phyloP scores from a whole-genome alignment of 2,329 filamentous ascomycete species.

The Diaporthe velutina region DNA sequence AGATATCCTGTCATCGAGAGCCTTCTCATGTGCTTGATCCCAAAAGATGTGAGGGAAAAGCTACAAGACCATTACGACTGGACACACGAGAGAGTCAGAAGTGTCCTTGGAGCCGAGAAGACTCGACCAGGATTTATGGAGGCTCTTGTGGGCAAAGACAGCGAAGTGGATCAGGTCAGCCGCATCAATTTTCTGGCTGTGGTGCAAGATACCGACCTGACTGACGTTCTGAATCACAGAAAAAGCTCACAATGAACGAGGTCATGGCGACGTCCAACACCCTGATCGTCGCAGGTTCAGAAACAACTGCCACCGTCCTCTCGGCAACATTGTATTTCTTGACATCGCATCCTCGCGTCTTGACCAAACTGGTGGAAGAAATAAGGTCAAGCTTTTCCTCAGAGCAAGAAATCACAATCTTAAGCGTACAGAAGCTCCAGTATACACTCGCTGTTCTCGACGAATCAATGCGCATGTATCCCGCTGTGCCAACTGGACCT shows the following conservation, averaged over 20 bases:
- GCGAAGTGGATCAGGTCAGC: not conserved
- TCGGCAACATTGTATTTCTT: not conserved
- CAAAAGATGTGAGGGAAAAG: not conserved
- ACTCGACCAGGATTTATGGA: not conserved
- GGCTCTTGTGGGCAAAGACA: not conserved
- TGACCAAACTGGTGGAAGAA: not conserved
- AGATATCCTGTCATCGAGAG: not conserved
- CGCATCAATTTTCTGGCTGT: not conserved
- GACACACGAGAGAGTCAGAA: not conserved
- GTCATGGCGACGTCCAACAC: conserved; percentile 33
- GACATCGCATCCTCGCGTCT: not conserved
- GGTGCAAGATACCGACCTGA: not conserved
- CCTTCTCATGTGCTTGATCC: conserved; percentile 1
- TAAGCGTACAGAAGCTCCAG: conserved; percentile 42
- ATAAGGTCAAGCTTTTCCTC: conserved; percentile 52
- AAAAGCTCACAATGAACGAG: conserved; percentile 37
- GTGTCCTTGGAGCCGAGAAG: not conserved
- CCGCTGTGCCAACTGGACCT: conserved; percentile 43
- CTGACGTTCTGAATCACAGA: not conserved
- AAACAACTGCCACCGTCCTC: conserved; percentile 49
- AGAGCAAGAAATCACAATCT: conserved; percentile 47
- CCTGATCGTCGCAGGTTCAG: conserved; percentile 48
- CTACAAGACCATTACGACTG: conserved; percentile 14
- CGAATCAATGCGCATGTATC: conserved; percentile 48
- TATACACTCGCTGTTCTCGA: conserved; percentile 51